Percentiles rank a stretch among this genome's conserved stretches.
Conservation (phyloP, 495 filamentous ascomycete genomes). For the Rhypophila decipiens region DNA sequence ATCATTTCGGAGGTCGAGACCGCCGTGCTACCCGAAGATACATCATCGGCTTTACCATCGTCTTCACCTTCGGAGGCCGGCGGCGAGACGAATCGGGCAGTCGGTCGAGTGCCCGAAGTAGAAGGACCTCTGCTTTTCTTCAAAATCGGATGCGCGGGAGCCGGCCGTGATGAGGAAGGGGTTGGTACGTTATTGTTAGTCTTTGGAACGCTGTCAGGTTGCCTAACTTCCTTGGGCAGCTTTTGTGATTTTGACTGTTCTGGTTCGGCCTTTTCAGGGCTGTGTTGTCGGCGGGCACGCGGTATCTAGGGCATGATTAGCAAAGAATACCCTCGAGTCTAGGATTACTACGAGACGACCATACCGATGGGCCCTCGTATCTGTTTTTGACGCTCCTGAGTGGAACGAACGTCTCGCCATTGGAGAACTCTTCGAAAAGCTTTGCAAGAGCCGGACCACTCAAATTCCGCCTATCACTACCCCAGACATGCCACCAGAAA, state of each 20-base stretch:
- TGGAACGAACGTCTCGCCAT: conserved; percentile 42
- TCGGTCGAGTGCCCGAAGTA: conserved; percentile 40
- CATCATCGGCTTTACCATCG: conserved; percentile 13
- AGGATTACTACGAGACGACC: conserved; percentile 7
- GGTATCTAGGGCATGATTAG: conserved; percentile 8
- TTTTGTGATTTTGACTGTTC: background rate
- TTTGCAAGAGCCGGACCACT: conserved; percentile 39
- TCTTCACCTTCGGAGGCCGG: conserved; percentile 34
- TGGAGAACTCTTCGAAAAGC: conserved; percentile 44
- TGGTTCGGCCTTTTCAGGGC: background rate
- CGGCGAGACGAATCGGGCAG: conserved; percentile 46
- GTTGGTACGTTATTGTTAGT: conserved; percentile 18
- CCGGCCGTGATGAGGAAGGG: conserved; percentile 23
- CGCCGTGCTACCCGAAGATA: conserved; percentile 13
- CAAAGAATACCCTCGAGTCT: background rate
- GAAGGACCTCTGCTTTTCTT: conserved; percentile 50
- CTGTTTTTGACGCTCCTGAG: conserved; percentile 36
- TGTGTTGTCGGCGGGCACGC: background rate
- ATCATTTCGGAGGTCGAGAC: conserved; percentile 13
- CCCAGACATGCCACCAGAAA: conserved; percentile 53
- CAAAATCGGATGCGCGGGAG: conserved; percentile 42
- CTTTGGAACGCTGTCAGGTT: conserved; percentile 1
- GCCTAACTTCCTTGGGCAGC: background rate
- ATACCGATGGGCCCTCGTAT: conserved; percentile 36
- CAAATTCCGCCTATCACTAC: conserved; percentile 40